These are phyloP conservation scores for Beauveria brongniartii DNA, from an alignment of 2,329 filamentous ascomycete species.

Conservation along the genomic window DNA sequence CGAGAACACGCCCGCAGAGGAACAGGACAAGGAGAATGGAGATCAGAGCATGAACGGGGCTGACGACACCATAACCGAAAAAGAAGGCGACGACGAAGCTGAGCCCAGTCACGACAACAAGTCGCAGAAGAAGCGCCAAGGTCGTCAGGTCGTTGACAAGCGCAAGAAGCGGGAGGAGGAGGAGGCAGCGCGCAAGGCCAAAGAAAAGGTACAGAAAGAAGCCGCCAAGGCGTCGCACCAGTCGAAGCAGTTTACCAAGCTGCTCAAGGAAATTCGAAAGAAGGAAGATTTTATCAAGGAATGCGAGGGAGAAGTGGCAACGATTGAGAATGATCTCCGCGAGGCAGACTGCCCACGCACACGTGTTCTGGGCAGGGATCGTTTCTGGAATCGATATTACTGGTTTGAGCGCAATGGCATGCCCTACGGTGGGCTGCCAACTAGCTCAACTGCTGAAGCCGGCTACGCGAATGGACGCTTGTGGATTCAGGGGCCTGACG, in stretches of 20 bases:
- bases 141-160: slow-evolving; percentile 53
- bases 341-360: slow-evolving; percentile 92
- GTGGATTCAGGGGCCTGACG: slow-evolving; percentile 93
- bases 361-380: slow-evolving; percentile 81
- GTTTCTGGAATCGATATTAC: slow-evolving; percentile 98
- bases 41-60: slow-evolving; percentile 55
- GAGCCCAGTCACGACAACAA: slow-evolving; percentile 66
- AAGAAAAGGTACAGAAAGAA: slow-evolving; percentile 62
- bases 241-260: slow-evolving; percentile 79
- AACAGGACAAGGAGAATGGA: slow-evolving; percentile 41
- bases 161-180: slow-evolving; percentile 70
- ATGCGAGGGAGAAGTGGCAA: slow-evolving; percentile 76
- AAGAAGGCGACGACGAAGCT: slow-evolving; percentile 45
- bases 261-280: slow-evolving; percentile 82
- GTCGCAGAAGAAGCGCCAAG: slow-evolving; percentile 42
- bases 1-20: slow-evolving; percentile 58
- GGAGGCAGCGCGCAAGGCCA: slow-evolving; percentile 67
- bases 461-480: slow-evolving; percentile 90
- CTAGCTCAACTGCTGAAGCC: slow-evolving; percentile 78
- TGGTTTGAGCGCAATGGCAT: slow-evolving; percentile 99
- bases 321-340: slow-evolving; percentile 83
- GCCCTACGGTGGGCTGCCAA: slow-evolving; percentile 83
- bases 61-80: slow-evolving; percentile 51
- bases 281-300: slow-evolving; percentile 72
- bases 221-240: slow-evolving; percentile 57